Percentiles rank a stretch among this genome's conserved stretches.
Conservation (phyloP, 2,329 filamentous ascomycete species). For the Oidium heveae region DNA sequence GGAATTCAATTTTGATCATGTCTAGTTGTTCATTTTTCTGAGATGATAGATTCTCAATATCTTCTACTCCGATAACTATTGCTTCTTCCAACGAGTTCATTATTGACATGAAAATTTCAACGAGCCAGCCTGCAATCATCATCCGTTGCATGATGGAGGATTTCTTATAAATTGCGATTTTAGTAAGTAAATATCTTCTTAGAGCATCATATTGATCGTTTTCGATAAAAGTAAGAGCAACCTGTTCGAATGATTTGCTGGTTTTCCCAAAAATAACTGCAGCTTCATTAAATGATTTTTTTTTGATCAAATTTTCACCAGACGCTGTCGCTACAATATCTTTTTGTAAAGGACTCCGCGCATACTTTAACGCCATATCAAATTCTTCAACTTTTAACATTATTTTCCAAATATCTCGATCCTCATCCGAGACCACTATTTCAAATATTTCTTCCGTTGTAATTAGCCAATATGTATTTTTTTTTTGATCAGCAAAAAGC, state of each 20-base stretch:
- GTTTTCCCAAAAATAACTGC: conserved; percentile 82
- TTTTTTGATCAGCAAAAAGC: conserved; percentile 69
- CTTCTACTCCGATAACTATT: conserved; percentile 67
- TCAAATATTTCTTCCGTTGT: conserved; percentile 81
- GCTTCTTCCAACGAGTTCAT: conserved; percentile 85
- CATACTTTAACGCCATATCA: conserved; percentile 66
- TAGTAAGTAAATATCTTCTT: conserved; percentile 68
- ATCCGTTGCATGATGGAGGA: conserved; percentile 71
- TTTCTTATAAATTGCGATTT: conserved; percentile 61
- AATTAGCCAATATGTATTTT: conserved; percentile 95
- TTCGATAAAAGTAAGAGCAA: conserved; percentile 76
- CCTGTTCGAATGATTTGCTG: conserved; percentile 91
- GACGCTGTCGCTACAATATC: conserved; percentile 82
- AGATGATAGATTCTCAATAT: conserved; percentile 45
- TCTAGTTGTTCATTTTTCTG: conserved; percentile 50
- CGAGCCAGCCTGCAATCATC: conserved; percentile 86
- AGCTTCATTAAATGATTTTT: conserved; percentile 63
- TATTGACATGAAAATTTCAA: conserved; percentile 94
- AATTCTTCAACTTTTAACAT: conserved; percentile 74
- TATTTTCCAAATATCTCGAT: conserved; percentile 82
- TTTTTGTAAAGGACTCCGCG: conserved; percentile 54
- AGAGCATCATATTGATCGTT: conserved; percentile 73
- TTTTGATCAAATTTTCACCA: conserved; percentile 64
- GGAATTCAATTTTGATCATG: conserved; percentile 50
- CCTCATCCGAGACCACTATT: conserved; percentile 72